These are phyloP conservation scores for Neonectria magnoliae DNA, from an alignment of 2,329 filamentous ascomycete genomes.

Conservation along the genomic window DNA sequence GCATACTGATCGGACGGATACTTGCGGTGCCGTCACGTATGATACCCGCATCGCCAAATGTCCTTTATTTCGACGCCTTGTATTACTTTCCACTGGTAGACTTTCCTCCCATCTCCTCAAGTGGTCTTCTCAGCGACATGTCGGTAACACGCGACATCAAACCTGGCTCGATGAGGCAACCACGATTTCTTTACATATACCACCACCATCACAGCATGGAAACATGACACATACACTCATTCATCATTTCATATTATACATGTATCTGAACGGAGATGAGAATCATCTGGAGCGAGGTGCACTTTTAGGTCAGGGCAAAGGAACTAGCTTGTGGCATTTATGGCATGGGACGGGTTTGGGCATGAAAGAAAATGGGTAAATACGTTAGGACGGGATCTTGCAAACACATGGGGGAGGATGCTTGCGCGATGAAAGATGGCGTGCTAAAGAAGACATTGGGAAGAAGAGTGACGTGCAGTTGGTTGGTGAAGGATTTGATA, in stretches of 20 bases:
- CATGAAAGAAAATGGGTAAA: slow-evolving; percentile 13
- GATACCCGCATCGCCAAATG: neutral
- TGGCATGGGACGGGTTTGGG: slow-evolving; percentile 6
- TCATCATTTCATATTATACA: neutral
- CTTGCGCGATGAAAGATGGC: neutral
- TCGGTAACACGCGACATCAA: neutral
- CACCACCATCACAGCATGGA: slow-evolving; percentile 9
- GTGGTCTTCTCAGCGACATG: neutral
- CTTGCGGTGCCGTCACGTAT: neutral
- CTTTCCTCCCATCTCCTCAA: neutral
- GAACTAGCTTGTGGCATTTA: neutral
- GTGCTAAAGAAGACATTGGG: neutral
- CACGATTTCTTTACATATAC: slow-evolving; percentile 9
- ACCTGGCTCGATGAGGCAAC: slow-evolving; percentile 4
- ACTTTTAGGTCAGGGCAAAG: slow-evolving; percentile 1
- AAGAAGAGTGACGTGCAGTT: neutral
- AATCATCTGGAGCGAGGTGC: slow-evolving; percentile 13
- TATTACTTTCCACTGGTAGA: slow-evolving; percentile 27
- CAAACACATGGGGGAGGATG: neutral
- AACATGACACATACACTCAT: slow-evolving; percentile 12
- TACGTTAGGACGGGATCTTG: neutral
- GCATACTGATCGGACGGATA: slow-evolving; percentile 17
- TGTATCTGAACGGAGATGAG: slow-evolving; percentile 9
- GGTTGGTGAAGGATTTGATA: slow-evolving; percentile 17
- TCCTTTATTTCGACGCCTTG: slow-evolving; percentile 15